Evolutionary conservation across 441 rosid species (phyloP), one percentile per base, ranked within the genome.

Genomic region (Syzygium malaccense): DNA sequence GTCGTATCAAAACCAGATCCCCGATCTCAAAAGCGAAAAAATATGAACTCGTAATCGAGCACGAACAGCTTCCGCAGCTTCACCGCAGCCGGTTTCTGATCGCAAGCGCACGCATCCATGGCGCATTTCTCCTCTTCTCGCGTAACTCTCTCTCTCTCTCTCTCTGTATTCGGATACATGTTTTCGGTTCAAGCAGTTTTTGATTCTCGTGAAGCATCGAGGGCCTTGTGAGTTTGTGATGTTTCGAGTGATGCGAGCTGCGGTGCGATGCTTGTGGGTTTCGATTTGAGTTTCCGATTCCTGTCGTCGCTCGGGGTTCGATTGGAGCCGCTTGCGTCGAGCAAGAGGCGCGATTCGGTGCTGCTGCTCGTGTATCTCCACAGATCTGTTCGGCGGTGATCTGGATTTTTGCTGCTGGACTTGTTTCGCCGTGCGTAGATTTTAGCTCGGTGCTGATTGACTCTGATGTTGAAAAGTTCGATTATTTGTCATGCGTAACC

Each of bases 111-210:
- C 48, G 0, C 53, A 75, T 79, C 64, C 58, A 93, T 94, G 96
- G 91, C 94, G 28, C 66, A 66, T 83, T 71, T 91, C 91, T 91
- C 91, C 56, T 83, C 91, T 71, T 92, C 92, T 86, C 85, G 85
- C 57, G 96, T 92, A 88, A 89, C 91, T 85, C 84, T 89, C 89
- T 88, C 87, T 66, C 87, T 89, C 48, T 45, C 48, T 25, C 51
- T 55, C 28, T 88, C 56, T 20, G 14, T 80, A 87, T 78, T 53
- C 26, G 58, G 55, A 71, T 41, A 58, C 23, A 64, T 55, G 55
- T 54, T 53, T n/a, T 62, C 45, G 55, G 57, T 28, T 85, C 26
- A 26, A 25, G 33, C 54, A 49, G 37, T 54, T 51, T 64, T 51
- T 60, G 32, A n/a, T 58, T 64, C 32, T 64, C 55, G 23, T 20